Evolutionary conservation across 345 rosid genomes (phyloP).

Genomic region (Populus davidiana): DNA sequence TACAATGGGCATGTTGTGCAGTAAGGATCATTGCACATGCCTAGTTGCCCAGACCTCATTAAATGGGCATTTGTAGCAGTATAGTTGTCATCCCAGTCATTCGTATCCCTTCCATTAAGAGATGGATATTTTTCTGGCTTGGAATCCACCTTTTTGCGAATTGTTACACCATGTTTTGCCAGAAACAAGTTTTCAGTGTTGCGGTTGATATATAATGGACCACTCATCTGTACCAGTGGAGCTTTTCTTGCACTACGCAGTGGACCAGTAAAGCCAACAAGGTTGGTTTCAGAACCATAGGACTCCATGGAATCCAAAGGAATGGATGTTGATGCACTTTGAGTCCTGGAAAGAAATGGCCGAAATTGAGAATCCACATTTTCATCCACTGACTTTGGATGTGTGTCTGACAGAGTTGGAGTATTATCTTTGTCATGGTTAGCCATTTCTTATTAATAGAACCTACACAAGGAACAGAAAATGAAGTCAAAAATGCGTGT

Average conservation of each 20-base stretch:
- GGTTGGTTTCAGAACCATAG: slow-evolving; percentile 35
- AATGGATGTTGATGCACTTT: slow-evolving; percentile 63
- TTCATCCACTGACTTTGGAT: slow-evolving; percentile 28
- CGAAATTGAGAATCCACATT: slow-evolving; percentile 35
- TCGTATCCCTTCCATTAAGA: slow-evolving; percentile 36
- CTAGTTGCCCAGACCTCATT: slow-evolving; percentile 75
- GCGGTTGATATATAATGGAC: slow-evolving; percentile 49
- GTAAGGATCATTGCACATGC: slow-evolving; percentile 88
- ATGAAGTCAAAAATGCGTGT: neutral
- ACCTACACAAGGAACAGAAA: slow-evolving; percentile 19
- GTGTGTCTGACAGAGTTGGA: slow-evolving; percentile 55
- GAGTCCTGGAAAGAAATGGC: slow-evolving; percentile 38
- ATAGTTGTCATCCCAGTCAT: slow-evolving; percentile 37
- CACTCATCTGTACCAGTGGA: slow-evolving; percentile 61
- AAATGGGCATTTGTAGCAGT: slow-evolving; percentile 62
- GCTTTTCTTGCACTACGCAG: slow-evolving; percentile 58
- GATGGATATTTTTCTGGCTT: slow-evolving; percentile 36
- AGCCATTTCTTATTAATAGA: slow-evolving; percentile 37
- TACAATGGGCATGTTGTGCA: slow-evolving; percentile 83
- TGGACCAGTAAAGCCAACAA: slow-evolving; percentile 79
- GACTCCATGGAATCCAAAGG: slow-evolving; percentile 46
- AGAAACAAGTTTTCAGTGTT: slow-evolving; percentile 30
- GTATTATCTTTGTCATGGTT: slow-evolving; percentile 53
- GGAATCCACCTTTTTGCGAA: slow-evolving; percentile 25
- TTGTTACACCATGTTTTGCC: slow-evolving; percentile 25